phyloP scores from a whole-genome alignment of 768 basidiomycete genomes.

The Mycena floridula region DNA sequence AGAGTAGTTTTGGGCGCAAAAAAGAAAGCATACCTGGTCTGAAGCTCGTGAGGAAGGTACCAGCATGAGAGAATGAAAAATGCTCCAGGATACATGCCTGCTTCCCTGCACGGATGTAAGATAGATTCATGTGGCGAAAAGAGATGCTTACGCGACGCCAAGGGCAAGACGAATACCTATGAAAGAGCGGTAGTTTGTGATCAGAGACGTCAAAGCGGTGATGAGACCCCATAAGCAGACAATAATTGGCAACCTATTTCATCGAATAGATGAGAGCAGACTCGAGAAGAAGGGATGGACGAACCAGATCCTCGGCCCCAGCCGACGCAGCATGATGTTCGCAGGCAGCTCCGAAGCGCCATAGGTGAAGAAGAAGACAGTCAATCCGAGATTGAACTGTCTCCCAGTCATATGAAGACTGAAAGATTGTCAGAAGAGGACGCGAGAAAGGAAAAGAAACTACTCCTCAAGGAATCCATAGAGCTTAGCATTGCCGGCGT shows the following conservation, averaged over 20 bases:
- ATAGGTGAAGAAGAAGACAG: slow-evolving; percentile 2
- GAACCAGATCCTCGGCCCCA: not conserved
- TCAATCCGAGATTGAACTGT: not conserved
- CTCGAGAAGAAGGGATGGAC: not conserved
- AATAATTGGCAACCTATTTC: slow-evolving; percentile 1
- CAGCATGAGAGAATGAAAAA: slow-evolving; percentile 1
- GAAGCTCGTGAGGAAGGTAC: slow-evolving; percentile 2
- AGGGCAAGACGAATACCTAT: not conserved
- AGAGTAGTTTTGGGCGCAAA: no score
- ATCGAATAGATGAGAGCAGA: not conserved
- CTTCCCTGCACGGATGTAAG: not conserved
- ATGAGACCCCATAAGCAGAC: not conserved
- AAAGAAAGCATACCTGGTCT: no score
- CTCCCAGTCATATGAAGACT: not conserved
- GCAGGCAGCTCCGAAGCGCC: not conserved
- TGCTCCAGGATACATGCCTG: slow-evolving; percentile 1
- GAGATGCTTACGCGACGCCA: not conserved
- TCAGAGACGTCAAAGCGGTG: not conserved
- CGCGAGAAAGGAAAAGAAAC: not conserved
- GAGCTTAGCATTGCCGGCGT: not conserved
- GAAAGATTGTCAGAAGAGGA: not conserved
- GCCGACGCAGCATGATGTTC: slow-evolving; percentile 2
- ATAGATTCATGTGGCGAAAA: not conserved
- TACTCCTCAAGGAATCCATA: not conserved
- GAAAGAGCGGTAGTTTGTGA: not conserved